Conservation (phyloP, 768 basidiomycete species). For the Wakefieldia striispora region DNA sequence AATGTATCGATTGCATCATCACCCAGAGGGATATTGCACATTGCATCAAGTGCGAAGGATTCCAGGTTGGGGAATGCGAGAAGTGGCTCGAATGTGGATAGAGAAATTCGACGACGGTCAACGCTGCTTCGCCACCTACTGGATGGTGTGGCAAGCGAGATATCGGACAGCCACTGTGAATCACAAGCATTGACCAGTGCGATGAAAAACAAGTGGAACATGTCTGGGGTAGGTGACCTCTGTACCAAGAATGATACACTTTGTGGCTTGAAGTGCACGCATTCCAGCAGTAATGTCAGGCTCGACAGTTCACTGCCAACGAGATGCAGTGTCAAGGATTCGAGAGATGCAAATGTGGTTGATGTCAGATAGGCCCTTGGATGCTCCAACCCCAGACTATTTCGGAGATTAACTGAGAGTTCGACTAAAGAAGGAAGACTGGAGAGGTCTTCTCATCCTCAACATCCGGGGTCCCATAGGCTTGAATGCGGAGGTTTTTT, state of each 20-base stretch:
- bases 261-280: slow-evolving; percentile 13
- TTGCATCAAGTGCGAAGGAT: slow-evolving; percentile 14
- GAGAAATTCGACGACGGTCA: slow-evolving; percentile 1
- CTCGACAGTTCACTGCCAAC: slow-evolving; percentile 8
- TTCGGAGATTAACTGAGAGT: slow-evolving; percentile 16
- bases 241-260: slow-evolving; percentile 15
- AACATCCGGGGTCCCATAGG: no score
- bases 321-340: slow-evolving; percentile 7
- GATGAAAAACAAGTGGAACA: slow-evolving; percentile 22
- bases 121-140: not conserved
- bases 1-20: slow-evolving; percentile 19
- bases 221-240: slow-evolving; percentile 11
- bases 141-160: slow-evolving; percentile 7
- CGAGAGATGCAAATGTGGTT: slow-evolving; percentile 15
- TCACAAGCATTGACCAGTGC: no score
- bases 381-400: slow-evolving; percentile 14
- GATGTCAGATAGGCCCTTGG: slow-evolving; percentile 10
- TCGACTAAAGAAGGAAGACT: slow-evolving; percentile 17
- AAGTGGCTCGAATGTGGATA: no score
- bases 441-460: not conserved
- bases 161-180: slow-evolving; percentile 5
- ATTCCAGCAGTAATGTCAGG: slow-evolving; percentile 21
- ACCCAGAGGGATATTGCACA: slow-evolving; percentile 18
- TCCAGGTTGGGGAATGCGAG: slow-evolving; percentile 12
- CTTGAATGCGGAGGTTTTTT: slow-evolving; percentile 11